Base-by-base conservation (phyloP, 441 rosid genomes). In the Gossypium davidsonii region DNA sequence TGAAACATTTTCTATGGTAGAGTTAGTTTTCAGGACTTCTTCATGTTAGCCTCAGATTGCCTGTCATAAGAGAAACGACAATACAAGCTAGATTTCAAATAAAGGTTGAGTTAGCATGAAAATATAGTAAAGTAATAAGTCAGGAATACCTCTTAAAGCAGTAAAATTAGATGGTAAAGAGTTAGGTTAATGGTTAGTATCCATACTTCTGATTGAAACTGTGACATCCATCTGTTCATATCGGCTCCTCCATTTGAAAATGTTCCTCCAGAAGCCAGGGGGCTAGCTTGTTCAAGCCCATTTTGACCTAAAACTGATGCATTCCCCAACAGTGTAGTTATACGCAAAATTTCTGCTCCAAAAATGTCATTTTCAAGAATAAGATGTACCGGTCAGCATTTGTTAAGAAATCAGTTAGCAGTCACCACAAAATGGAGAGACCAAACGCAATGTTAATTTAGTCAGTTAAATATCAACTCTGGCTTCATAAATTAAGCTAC, bases 311-410 rank as follows among this genome's bases (percentile, higher is more conserved):
- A 87, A 86, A 90, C 91, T 84, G 94, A 80, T 15, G 99, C 99
- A 89, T 93, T 93, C 97, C 97, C 97, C 98, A 96, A 93, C 87
- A 93, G 94, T 74, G 98, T 88, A 76, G 96, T 91, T 90, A 96
- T 98, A 93, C 97, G 97, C 97, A 90, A 81, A 78, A 96, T 96
- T 91, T 96, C 97, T 93, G 99, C 91, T 95, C 86, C 99, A 95
- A 93, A 91, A 90, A 91, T 90, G 96, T 93, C 97, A 90, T 96
- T 90, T 96, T 84, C 91, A 90, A 95, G 95, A 89, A 87, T 84
- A 91, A 93, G 89, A 91, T 88, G 94, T 86, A 90, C 89, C 89
- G 63, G 99, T 95, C 85, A 95, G 99, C 90, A 90, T 86, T 89
- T 76, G 93, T 90, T 86, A 86, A 85, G 76, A 88, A 83, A 87